Evolutionary conservation across 768 basidiomycete species (phyloP).

Genomic region (Agaricus blazei): DNA sequence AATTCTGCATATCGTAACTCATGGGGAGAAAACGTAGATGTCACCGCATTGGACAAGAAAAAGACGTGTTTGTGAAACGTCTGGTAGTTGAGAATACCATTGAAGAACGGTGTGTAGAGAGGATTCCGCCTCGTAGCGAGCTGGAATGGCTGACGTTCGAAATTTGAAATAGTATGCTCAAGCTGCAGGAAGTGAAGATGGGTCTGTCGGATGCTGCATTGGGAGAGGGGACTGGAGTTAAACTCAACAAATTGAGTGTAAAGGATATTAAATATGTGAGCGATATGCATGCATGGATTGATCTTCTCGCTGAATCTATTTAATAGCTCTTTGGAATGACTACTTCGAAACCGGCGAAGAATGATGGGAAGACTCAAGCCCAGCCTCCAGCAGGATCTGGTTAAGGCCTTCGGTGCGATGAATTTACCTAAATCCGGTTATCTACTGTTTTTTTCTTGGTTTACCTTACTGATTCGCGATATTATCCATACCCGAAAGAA

Average conservation of each 20-base stretch:
- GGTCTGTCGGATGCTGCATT: constrained; percentile 65
- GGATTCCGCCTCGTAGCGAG: neutral
- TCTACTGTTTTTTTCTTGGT: no score
- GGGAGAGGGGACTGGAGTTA: constrained; percentile 60
- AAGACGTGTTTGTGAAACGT: constrained; percentile 62
- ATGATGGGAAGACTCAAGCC: neutral
- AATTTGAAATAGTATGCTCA: constrained; percentile 46
- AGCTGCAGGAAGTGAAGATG: constrained; percentile 63
- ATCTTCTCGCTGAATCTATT: neutral
- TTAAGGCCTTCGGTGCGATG: no score
- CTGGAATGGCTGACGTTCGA: neutral
- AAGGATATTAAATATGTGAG: constrained; percentile 61
- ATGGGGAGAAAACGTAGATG: constrained; percentile 33
- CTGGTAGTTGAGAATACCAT: constrained; percentile 63
- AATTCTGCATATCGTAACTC: constrained; percentile 12
- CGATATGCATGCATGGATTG: constrained; percentile 4
- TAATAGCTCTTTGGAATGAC: constrained; percentile 33
- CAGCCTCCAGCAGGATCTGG: neutral
- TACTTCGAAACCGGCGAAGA: neutral
- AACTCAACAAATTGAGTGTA: constrained; percentile 63
- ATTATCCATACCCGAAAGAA: neutral
- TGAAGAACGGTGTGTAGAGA: constrained; percentile 62
- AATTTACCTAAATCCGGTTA: no score
- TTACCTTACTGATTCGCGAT: no score
- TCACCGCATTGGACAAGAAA: constrained; percentile 68